These are phyloP conservation scores for Acanthamoeba castellanii DNA, from an alignment of 208 protist genomes.

Conservation along the genomic window DNA sequence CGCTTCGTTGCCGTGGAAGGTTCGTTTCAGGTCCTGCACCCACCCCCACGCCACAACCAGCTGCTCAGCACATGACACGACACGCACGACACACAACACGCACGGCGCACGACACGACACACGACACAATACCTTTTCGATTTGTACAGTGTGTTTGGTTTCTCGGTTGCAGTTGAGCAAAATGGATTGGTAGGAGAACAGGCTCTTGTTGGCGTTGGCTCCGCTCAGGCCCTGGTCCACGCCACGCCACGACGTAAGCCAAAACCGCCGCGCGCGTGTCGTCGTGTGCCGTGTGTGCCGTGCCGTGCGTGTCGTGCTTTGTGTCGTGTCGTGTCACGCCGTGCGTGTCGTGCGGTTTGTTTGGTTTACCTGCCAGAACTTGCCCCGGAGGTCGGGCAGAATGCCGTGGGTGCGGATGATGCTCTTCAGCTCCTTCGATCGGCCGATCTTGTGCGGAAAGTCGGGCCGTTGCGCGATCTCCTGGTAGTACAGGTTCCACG, in stretches of 20 bases:
- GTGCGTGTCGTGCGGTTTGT: not conserved
- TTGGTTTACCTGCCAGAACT: conserved; percentile 55
- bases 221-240: conserved; percentile 59
- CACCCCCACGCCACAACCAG: no score
- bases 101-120: not conserved
- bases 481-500: conserved; percentile 59
- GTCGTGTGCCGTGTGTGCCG: no score
- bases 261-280: not conserved
- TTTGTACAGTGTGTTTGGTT: conserved; percentile 74
- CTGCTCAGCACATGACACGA: not conserved
- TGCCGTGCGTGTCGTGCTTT: not conserved
- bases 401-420: conserved; percentile 67
- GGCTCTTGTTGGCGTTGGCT: conserved; percentile 56
- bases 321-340: no score
- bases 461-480: conserved; percentile 37
- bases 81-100: not conserved
- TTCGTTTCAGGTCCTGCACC: conserved; percentile 82
- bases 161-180: conserved; percentile 45
- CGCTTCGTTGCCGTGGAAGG: conserved; percentile 83
- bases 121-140: conserved; percentile 53
- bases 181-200: conserved; percentile 69
- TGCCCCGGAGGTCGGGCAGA: conserved; percentile 56
- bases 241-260: not conserved
- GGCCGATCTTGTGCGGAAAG: not conserved
- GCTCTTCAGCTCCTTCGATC: conserved; percentile 11